Evolutionary conservation across 768 basidiomycete genomes (phyloP).

Genomic region (Boletus rex-veris): DNA sequence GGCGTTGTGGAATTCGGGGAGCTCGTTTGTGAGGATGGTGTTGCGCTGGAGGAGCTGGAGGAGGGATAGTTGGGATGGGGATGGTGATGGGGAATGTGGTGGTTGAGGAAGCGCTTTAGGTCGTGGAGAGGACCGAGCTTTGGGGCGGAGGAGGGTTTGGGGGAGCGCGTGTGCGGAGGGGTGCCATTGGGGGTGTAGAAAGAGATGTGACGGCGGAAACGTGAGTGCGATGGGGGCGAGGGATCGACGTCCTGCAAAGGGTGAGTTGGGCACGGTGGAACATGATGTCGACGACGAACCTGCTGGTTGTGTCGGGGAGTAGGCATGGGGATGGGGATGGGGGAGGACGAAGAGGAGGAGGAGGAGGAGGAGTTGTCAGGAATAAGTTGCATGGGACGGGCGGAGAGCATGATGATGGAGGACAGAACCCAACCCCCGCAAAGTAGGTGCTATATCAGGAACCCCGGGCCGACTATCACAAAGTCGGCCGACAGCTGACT

Average conservation of each 20-base stretch:
- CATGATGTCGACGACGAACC: neutral
- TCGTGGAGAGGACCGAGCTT: slow-evolving; percentile 80
- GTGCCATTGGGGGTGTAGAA: slow-evolving; percentile 15
- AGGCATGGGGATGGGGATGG: neutral
- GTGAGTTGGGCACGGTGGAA: too few species aligned
- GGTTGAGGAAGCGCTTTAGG: slow-evolving; percentile 91
- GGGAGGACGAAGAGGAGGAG: neutral
- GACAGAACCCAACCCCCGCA: too few species aligned
- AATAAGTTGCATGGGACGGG: slow-evolving; percentile 36
- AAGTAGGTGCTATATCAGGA: slow-evolving; percentile 14
- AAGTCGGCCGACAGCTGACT: slow-evolving; percentile 13
- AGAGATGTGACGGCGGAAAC: slow-evolving; percentile 28
- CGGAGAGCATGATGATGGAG: slow-evolving; percentile 36
- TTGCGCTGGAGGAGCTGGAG: slow-evolving; percentile 17
- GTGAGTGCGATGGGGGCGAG: slow-evolving; percentile 22
- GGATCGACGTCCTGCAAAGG: neutral
- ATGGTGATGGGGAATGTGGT: slow-evolving; percentile 72
- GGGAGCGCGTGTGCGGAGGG: slow-evolving; percentile 1
- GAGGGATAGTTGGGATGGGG: slow-evolving; percentile 28
- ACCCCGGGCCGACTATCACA: slow-evolving; percentile 18
- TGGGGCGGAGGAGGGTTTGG: neutral
- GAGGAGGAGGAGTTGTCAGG: neutral
- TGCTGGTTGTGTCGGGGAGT: neutral
- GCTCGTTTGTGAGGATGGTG: slow-evolving; percentile 27
- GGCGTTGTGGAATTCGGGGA: slow-evolving; percentile 24